Conservation (phyloP, 2,329 filamentous ascomycete genomes). For the Stagonosporopsis tanaceti region DNA sequence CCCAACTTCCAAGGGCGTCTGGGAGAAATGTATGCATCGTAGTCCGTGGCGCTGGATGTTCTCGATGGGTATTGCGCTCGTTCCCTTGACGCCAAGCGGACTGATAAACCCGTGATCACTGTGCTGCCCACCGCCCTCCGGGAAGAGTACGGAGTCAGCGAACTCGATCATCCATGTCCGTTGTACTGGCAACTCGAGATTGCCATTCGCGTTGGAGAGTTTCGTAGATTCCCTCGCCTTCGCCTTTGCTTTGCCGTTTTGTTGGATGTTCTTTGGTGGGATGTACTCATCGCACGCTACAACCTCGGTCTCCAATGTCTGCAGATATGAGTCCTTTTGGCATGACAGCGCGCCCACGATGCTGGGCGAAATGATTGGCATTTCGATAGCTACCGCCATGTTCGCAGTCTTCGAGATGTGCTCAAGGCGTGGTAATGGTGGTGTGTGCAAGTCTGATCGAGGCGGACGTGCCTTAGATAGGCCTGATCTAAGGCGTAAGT, state of each 20-base stretch:
- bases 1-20: conserved; percentile 87
- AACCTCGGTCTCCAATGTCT: conserved; percentile 40
- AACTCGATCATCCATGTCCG: conserved; percentile 41
- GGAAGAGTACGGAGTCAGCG: conserved; percentile 44
- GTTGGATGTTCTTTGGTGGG: conserved; percentile 27
- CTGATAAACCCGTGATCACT: conserved; percentile 43
- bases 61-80: conserved; percentile 36
- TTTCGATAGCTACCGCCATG: conserved; percentile 27
- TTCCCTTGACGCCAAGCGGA: conserved; percentile 23
- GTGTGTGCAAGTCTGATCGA: background rate
- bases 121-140: conserved; percentile 45
- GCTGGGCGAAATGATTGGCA: conserved; percentile 19
- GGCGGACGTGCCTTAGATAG: conserved; percentile 1
- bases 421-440: conserved; percentile 14
- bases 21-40: conserved; percentile 75
- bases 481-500: conserved; percentile 20
- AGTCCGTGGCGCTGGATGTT: conserved; percentile 58
- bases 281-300: conserved; percentile 43
- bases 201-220: conserved; percentile 25
- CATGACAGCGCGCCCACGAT: conserved; percentile 44
- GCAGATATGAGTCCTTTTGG: conserved; percentile 45
- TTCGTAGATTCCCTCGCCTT: conserved; percentile 40
- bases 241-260: conserved; percentile 33
- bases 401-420: background rate
- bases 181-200: conserved; percentile 24